Evolutionary conservation across 2,329 filamentous ascomycete species (phyloP).

Genomic region (Talaromyces sp.): DNA sequence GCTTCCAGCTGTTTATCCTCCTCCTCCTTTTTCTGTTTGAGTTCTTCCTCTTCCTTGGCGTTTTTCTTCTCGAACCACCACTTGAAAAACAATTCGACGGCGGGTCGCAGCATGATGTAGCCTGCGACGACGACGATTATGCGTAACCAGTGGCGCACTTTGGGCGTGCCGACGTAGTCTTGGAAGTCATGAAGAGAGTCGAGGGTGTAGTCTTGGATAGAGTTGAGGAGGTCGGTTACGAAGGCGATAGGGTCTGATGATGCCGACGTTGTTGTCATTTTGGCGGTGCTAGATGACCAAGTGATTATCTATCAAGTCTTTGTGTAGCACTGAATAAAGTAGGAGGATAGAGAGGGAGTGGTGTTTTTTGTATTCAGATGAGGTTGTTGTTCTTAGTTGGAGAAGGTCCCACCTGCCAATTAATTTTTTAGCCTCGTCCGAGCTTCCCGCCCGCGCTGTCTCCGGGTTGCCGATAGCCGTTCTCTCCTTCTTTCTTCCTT

Average conservation of each 20-base stretch:
- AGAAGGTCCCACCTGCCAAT: not conserved
- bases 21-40: constrained; percentile 59
- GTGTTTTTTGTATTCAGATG: not conserved
- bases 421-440: constrained; percentile 4
- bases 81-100: constrained; percentile 55
- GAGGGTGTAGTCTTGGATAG: constrained; percentile 20
- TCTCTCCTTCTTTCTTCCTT: not conserved
- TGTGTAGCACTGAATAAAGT: not conserved
- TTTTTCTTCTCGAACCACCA: constrained; percentile 48
- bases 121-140: constrained; percentile 66
- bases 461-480: constrained; percentile 1
- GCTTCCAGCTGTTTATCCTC: constrained; percentile 39
- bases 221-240: constrained; percentile 19
- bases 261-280: constrained; percentile 12
- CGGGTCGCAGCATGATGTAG: constrained; percentile 64
- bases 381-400: not conserved
- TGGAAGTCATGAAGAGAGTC: constrained; percentile 33
- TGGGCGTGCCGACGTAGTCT: constrained; percentile 36
- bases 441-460: not conserved
- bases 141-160: constrained; percentile 52
- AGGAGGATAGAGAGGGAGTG: not conserved
- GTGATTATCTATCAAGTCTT: not conserved
- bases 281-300: not conserved
- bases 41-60: constrained; percentile 54
- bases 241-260: constrained; percentile 5